A percentile compares a stretch with the other conserved stretches of the same genome.
These are phyloP conservation scores for Bimuria novae-zelandiae DNA, from an alignment of 2,329 filamentous ascomycete genomes.

Conservation along the genomic window DNA sequence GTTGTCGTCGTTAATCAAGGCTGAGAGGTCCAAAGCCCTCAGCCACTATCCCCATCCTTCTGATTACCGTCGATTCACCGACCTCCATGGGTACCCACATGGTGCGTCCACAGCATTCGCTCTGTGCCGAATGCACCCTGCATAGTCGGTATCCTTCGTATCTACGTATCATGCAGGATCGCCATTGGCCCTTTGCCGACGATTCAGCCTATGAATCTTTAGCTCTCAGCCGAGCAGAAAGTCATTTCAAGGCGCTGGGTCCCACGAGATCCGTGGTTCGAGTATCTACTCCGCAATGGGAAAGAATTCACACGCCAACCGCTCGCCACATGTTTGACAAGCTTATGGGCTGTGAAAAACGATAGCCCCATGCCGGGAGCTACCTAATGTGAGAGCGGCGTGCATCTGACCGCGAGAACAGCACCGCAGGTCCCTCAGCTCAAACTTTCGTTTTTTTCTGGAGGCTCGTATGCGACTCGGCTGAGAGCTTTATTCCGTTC, in stretches of 20 bases:
- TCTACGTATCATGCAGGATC: constrained; percentile 9
- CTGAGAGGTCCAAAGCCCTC: neutral
- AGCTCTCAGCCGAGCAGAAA: neutral
- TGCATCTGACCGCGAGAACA: neutral
- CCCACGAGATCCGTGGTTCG: constrained; percentile 6
- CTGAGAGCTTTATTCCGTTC: too few species aligned
- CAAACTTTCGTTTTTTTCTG: neutral
- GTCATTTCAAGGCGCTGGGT: neutral
- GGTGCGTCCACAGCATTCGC: neutral
- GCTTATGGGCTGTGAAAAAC: neutral
- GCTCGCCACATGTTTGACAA: constrained; percentile 4
- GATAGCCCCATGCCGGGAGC: neutral
- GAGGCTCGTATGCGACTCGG: neutral
- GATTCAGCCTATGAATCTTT: constrained; percentile 5
- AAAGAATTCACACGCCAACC: neutral
- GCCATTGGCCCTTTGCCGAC: neutral
- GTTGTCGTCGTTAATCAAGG: neutral
- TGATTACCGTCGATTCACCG: too few species aligned
- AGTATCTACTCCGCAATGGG: constrained; percentile 5
- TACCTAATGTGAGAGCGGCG: neutral
- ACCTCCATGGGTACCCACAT: too few species aligned
- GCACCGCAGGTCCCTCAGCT: constrained; percentile 3
- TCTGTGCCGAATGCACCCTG: constrained; percentile 5
- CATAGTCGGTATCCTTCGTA: constrained; percentile 7
- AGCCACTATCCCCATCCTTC: constrained; percentile 6